Conservation (phyloP, 352 stramenopile genomes). For the Globisporangium perplexum region DNA sequence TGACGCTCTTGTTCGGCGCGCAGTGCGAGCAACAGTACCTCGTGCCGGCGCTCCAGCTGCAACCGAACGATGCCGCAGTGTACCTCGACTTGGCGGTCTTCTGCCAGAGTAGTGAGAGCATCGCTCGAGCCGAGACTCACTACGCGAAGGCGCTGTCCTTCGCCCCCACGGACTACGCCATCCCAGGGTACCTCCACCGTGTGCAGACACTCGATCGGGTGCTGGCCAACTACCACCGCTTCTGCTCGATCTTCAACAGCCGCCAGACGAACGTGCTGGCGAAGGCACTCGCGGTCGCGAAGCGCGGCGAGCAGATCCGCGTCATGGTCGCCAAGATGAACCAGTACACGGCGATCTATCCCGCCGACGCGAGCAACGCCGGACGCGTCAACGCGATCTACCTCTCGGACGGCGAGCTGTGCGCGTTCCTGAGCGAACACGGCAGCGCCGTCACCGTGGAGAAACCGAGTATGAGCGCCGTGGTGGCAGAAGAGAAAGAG, state of each 20-base stretch:
- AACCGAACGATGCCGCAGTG: constrained; percentile 35
- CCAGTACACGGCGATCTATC: constrained; percentile 40
- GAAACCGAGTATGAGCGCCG: not conserved
- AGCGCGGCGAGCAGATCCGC: constrained; percentile 43
- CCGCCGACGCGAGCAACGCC: constrained; percentile 19
- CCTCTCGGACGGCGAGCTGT: constrained; percentile 48
- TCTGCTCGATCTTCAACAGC: constrained; percentile 62
- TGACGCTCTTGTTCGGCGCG: not conserved
- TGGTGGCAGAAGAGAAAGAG: not conserved
- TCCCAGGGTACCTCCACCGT: constrained; percentile 57
- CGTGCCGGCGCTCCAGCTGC: constrained; percentile 45
- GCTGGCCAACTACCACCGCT: constrained; percentile 67
- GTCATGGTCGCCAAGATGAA: constrained; percentile 55
- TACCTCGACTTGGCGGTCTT: constrained; percentile 55
- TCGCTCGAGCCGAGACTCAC: constrained; percentile 40
- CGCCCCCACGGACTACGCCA: constrained; percentile 30
- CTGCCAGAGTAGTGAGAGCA: constrained; percentile 37
- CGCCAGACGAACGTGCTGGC: constrained; percentile 40
- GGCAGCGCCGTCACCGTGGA: not conserved
- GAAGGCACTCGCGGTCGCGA: constrained; percentile 39
- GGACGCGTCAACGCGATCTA: constrained; percentile 52
- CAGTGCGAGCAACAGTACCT: constrained; percentile 49
- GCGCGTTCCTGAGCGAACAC: constrained; percentile 14
- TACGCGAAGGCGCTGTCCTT: constrained; percentile 43
- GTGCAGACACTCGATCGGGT: constrained; percentile 51